A percentile compares a stretch with the other conserved stretches of the same genome.
phyloP scores from a whole-genome alignment of 2,329 filamentous ascomycete species.

The Penicillium sp. region DNA sequence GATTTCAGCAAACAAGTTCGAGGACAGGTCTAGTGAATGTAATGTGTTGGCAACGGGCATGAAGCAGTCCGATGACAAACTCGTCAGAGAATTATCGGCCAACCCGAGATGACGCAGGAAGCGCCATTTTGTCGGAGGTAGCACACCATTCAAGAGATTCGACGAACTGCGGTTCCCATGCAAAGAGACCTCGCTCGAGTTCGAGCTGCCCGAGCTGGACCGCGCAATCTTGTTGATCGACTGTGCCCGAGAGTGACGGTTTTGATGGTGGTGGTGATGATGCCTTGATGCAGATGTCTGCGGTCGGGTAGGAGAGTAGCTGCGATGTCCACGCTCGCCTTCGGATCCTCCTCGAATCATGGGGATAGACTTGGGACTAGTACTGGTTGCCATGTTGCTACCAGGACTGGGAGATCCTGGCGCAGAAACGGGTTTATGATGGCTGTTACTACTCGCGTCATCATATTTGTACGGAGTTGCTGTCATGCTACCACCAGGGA shows the following conservation, averaged over 20 bases:
- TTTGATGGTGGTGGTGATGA: constrained; percentile 61
- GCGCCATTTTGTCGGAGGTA: constrained; percentile 88
- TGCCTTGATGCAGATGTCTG: constrained; percentile 51
- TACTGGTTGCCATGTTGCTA: constrained; percentile 44
- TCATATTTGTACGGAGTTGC: constrained; percentile 63
- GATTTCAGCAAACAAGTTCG: constrained; percentile 89
- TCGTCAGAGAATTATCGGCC: constrained; percentile 84
- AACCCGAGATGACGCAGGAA: constrained; percentile 89
- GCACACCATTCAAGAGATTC: constrained; percentile 67
- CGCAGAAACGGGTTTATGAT: constrained; percentile 59
- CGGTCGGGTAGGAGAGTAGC: constrained; percentile 76
- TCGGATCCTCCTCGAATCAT: constrained; percentile 55
- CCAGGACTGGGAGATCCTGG: constrained; percentile 60
- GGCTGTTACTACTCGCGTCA: constrained; percentile 42
- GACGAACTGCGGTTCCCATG: constrained; percentile 64
- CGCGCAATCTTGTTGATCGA: constrained; percentile 68
- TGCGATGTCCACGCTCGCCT: constrained; percentile 48
- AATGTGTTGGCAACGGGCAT: constrained; percentile 80
- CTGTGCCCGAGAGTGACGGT: constrained; percentile 61
- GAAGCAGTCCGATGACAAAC: constrained; percentile 70
- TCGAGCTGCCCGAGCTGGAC: constrained; percentile 88
- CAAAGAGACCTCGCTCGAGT: constrained; percentile 63
- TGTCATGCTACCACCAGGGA: constrained; percentile 60
- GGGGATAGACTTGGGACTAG: constrained; percentile 45
- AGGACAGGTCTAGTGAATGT: constrained; percentile 86